A percentile compares a stretch with the other conserved stretches of the same genome.
phyloP scores from a whole-genome alignment of 192 early-diverging fungal genomes.

The Spizellomyces punctatus region DNA sequence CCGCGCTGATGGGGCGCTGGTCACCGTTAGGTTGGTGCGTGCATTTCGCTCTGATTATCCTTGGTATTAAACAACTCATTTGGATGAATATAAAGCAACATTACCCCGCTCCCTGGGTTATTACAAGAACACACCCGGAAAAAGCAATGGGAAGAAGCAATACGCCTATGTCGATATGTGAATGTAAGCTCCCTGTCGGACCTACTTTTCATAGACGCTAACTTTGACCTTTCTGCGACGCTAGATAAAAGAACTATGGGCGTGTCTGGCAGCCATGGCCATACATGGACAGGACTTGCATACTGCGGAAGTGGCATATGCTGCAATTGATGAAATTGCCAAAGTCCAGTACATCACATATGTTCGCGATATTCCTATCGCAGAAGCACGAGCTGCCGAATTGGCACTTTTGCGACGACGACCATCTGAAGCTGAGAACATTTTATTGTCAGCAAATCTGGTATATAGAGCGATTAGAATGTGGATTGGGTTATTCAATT shows the following conservation, averaged over 20 bases:
- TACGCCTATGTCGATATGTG: conserved; percentile 55
- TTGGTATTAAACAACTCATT: too few species aligned
- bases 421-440: conserved; percentile 56
- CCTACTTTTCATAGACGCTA: background rate
- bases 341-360: conserved; percentile 64
- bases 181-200: conserved; percentile 37
- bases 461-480: conserved; percentile 55
- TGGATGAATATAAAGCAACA: conserved; percentile 32
- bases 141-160: conserved; percentile 67
- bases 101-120: conserved; percentile 53
- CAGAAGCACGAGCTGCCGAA: conserved; percentile 56
- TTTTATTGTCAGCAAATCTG: conserved; percentile 51
- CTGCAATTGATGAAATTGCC: conserved; percentile 56
- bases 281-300: conserved; percentile 58
- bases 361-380: conserved; percentile 52
- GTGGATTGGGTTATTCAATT: conserved; percentile 57
- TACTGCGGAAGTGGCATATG: conserved; percentile 66
- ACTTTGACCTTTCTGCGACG: background rate
- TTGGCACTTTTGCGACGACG: conserved; percentile 54
- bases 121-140: conserved; percentile 56
- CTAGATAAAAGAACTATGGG: conserved; percentile 60
- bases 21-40: conserved; percentile 44
- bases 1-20: conserved; percentile 53
- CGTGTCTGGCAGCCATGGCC: conserved; percentile 61
- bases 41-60: background rate